These are phyloP conservation scores for Sugiyamaella boreocaroliniensis DNA, from an alignment of 805 yeast genomes.

Conservation along the genomic window DNA sequence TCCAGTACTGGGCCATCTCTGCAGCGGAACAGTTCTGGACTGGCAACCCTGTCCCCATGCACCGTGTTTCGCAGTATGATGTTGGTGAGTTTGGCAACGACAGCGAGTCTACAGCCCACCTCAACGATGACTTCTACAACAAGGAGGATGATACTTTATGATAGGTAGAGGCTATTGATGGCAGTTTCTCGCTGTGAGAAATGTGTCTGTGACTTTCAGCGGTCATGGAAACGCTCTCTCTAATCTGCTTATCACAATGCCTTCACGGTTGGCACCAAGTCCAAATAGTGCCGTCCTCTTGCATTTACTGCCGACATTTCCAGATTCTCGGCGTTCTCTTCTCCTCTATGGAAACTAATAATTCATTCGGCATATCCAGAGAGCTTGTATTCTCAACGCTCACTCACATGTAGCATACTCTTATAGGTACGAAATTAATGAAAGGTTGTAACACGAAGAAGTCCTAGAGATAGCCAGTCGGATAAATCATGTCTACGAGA, in stretches of 20 bases:
- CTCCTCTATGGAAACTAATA: too few relatives aligned
- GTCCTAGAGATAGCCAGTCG: not conserved
- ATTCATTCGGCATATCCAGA: too few relatives aligned
- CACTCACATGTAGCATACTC: not conserved
- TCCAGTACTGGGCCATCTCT: conserved; percentile 25
- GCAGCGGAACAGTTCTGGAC: conserved; percentile 31
- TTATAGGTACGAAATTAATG: not conserved
- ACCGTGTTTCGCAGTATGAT: not conserved
- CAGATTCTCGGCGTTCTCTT: too few relatives aligned
- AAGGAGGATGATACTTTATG: not conserved
- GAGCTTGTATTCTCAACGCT: not conserved
- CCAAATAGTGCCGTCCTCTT: too few relatives aligned
- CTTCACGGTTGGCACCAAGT: too few relatives aligned
- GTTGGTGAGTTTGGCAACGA: not conserved
- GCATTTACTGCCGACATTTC: too few relatives aligned
- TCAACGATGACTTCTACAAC: conserved; percentile 1
- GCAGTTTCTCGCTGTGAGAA: too few relatives aligned
- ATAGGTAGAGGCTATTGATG: too few relatives aligned
- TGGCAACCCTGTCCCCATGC: conserved; percentile 15
- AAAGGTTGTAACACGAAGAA: not conserved
- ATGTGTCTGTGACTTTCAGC: too few relatives aligned
- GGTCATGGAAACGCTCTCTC: too few relatives aligned
- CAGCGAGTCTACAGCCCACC: conserved; percentile 1
- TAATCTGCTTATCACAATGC: too few relatives aligned
- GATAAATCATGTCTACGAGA: too few relatives aligned